These are phyloP conservation scores for Russula lepida DNA, from an alignment of 768 basidiomycete genomes.

Conservation along the genomic window DNA sequence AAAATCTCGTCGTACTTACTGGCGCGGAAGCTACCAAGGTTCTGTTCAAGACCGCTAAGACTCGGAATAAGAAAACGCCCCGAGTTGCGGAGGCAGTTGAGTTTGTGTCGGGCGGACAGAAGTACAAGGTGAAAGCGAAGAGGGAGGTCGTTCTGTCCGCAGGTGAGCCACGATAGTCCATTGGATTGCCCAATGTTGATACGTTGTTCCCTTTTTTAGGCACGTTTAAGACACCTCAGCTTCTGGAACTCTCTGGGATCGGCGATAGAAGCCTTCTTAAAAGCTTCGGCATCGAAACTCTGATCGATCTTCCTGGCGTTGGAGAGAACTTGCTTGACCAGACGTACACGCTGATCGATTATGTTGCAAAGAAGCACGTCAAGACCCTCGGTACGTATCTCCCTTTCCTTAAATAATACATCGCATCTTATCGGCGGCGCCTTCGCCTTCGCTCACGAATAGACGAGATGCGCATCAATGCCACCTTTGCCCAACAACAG, in stretches of 20 bases:
- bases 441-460: not conserved
- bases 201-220: constrained; percentile 19
- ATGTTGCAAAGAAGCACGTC: constrained; percentile 7
- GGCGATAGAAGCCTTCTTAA: constrained; percentile 31
- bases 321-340: constrained; percentile 34
- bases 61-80: not conserved
- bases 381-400: constrained; percentile 13
- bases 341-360: constrained; percentile 19
- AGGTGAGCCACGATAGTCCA: constrained; percentile 9
- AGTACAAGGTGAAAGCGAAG: constrained; percentile 29
- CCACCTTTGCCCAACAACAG: constrained; percentile 10
- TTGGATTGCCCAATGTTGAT: not conserved
- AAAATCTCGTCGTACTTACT: constrained; percentile 17
- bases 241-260: constrained; percentile 25
- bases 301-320: constrained; percentile 38
- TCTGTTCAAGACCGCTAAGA: not conserved
- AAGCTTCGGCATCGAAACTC: constrained; percentile 27
- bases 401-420: not conserved
- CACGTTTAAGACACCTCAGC: constrained; percentile 33
- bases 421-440: not conserved
- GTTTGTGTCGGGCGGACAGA: constrained; percentile 26
- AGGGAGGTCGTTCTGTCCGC: constrained; percentile 36
- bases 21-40: constrained; percentile 17
- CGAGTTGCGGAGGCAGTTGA: constrained; percentile 29
- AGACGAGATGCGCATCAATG: constrained; percentile 18